A percentile compares a stretch with the other conserved stretches of the same genome.
Evolutionary conservation across 1,139 yeast species (phyloP).

Genomic region (Blastobotrys serpentis): DNA sequence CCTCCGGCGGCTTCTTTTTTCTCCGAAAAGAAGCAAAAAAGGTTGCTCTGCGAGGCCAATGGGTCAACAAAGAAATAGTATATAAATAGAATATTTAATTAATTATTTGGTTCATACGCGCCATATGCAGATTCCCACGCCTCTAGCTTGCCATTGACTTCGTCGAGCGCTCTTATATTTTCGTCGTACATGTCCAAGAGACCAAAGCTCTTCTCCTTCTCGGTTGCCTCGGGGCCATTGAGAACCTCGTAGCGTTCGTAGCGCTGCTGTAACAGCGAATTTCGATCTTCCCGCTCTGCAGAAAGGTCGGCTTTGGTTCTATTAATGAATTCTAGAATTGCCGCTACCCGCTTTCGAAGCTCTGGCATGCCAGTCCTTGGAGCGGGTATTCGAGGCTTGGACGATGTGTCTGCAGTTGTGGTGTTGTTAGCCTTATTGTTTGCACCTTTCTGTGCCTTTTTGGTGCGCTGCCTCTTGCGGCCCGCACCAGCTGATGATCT

Average conservation of each 20-base stretch:
- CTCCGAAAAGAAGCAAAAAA: too few species aligned
- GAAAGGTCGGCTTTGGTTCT: constrained; percentile 79
- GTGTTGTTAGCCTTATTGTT: constrained; percentile 13
- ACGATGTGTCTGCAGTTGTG: constrained; percentile 39
- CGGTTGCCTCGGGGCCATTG: constrained; percentile 12
- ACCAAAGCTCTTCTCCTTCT: constrained; percentile 28
- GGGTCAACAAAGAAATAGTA: neutral
- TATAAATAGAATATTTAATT: constrained; percentile 6
- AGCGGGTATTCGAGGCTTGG: constrained; percentile 80
- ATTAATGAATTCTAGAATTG: constrained; percentile 85
- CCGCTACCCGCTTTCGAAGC: constrained; percentile 82
- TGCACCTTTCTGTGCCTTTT: constrained; percentile 15
- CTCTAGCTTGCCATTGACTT: constrained; percentile 63
- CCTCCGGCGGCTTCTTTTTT: too few species aligned
- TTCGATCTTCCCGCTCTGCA: constrained; percentile 61
- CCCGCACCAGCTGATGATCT: neutral
- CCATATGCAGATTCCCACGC: constrained; percentile 79
- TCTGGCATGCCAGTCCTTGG: constrained; percentile 72
- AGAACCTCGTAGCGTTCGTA: constrained; percentile 21
- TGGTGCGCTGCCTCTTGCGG: constrained; percentile 15
- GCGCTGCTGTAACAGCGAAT: constrained; percentile 44
- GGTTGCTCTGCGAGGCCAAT: too few species aligned
- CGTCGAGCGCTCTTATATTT: constrained; percentile 65
- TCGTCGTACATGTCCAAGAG: constrained; percentile 53
- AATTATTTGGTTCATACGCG: constrained; percentile 33